Percentiles rank a stretch among this genome's conserved stretches.
These are phyloP conservation scores for Orbilia ellipsospora DNA, from an alignment of 2,329 filamentous ascomycete genomes.

Conservation along the genomic window DNA sequence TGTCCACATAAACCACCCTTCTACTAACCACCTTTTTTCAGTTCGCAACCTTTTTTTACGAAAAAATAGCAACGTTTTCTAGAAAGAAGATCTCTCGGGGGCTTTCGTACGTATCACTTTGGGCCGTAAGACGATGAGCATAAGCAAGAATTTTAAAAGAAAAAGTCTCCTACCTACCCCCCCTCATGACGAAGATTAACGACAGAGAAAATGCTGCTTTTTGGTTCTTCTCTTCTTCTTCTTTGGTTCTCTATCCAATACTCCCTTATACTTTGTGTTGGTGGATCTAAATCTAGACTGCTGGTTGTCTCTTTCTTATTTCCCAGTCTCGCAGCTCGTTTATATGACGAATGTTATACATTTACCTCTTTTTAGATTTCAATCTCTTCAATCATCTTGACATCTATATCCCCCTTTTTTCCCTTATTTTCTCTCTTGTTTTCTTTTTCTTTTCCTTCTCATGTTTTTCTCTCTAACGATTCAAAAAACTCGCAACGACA, in stretches of 20 bases:
- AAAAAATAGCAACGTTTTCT: no score
- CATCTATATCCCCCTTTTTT: background rate
- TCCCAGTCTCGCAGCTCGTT: background rate
- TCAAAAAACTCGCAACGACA: background rate
- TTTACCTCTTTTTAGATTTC: background rate
- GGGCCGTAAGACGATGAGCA: constrained; percentile 17
- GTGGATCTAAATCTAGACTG: constrained; percentile 48
- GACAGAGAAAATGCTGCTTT: constrained; percentile 32
- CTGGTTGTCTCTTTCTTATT: constrained; percentile 35
- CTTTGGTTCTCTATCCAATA: background rate
- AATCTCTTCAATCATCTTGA: background rate
- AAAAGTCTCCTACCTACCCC: background rate
- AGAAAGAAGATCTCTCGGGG: no score
- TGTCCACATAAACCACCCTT: constrained; percentile 27
- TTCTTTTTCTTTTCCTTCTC: background rate
- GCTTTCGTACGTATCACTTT: no score
- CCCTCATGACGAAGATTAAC: background rate
- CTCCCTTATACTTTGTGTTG: constrained; percentile 25
- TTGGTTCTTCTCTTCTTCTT: background rate
- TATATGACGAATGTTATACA: background rate
- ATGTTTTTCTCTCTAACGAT: no score
- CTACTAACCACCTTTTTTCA: background rate
- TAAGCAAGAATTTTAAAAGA: constrained; percentile 21
- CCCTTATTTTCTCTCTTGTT: background rate
- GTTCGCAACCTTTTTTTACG: constrained; percentile 13